Conservation (phyloP, 768 basidiomycete species). For the Kwoniella pini region DNA sequence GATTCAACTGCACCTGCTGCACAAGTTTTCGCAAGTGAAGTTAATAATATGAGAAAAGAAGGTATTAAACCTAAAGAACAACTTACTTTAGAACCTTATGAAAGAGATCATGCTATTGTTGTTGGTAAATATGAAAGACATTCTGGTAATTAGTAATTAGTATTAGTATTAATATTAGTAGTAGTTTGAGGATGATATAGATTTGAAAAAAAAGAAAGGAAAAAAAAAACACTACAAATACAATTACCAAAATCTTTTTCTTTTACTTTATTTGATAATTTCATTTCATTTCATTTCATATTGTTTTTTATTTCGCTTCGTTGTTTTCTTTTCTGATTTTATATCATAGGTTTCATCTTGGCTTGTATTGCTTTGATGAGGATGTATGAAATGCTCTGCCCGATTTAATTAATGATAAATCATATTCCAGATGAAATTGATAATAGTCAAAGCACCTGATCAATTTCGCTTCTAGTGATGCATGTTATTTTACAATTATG, state of each 20-base stretch:
- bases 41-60: conserved; percentile 71
- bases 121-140: conserved; percentile 54
- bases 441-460: too few species aligned
- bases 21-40: conserved; percentile 83
- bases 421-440: too few species aligned
- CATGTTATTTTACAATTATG: too few species aligned
- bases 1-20: conserved; percentile 93
- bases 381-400: neutral
- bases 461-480: too few species aligned
- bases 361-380: neutral
- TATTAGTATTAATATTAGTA: neutral
- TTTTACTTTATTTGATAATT: too few species aligned
- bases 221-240: neutral
- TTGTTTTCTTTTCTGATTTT: neutral
- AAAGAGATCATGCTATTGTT: conserved; percentile 55
- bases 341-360: neutral
- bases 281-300: neutral
- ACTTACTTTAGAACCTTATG: conserved; percentile 77
- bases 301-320: neutral
- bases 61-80: conserved; percentile 89
- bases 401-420: too few species aligned
- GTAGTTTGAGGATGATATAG: too few species aligned
- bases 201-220: too few species aligned
- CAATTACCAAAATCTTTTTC: neutral
- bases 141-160: conserved; percentile 18